These are phyloP conservation scores for Magnusiomyces suaveolens DNA, from an alignment of 1,139 yeast genomes.

Conservation along the genomic window DNA sequence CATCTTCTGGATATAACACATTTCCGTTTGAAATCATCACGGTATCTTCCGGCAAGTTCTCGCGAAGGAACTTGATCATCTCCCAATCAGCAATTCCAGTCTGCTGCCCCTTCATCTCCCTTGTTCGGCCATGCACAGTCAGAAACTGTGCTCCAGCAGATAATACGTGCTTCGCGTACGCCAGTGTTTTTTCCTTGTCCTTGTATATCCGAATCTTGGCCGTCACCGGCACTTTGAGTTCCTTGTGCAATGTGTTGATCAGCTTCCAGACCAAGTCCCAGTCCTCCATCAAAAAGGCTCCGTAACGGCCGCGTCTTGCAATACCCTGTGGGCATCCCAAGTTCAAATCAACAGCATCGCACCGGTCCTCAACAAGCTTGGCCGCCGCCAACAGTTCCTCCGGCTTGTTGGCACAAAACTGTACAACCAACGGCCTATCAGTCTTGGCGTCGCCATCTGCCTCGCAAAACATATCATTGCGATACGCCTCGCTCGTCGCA, in stretches of 20 bases:
- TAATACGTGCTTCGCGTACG: constrained; percentile 84
- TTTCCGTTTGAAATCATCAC: constrained; percentile 94
- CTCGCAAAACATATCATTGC: constrained; percentile 65
- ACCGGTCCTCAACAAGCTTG: constrained; percentile 60
- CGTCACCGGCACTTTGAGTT: constrained; percentile 78
- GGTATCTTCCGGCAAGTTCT: constrained; percentile 69
- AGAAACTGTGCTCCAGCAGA: constrained; percentile 92
- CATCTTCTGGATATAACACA: constrained; percentile 72
- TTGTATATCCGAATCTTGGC: constrained; percentile 91
- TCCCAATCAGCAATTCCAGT: constrained; percentile 96
- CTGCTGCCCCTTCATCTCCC: constrained; percentile 95
- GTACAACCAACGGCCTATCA: constrained; percentile 83
- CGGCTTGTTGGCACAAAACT: constrained; percentile 94
- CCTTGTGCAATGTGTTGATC: constrained; percentile 61
- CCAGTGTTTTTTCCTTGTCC: constrained; percentile 71
- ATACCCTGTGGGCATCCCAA: constrained; percentile 98
- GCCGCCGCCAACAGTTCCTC: constrained; percentile 77
- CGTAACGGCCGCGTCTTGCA: constrained; percentile 89
- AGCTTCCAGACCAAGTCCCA: constrained; percentile 75
- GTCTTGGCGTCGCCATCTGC: constrained; percentile 57
- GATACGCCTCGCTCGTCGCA: constrained; percentile 73
- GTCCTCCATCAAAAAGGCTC: constrained; percentile 93
- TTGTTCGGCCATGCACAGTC: constrained; percentile 89
- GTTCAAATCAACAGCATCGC: constrained; percentile 94
- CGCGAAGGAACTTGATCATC: constrained; percentile 60